A percentile compares a stretch with the other conserved stretches of the same genome.
phyloP scores from a whole-genome alignment of 352 stramenopile species.

The Globisporangium radiosum region DNA sequence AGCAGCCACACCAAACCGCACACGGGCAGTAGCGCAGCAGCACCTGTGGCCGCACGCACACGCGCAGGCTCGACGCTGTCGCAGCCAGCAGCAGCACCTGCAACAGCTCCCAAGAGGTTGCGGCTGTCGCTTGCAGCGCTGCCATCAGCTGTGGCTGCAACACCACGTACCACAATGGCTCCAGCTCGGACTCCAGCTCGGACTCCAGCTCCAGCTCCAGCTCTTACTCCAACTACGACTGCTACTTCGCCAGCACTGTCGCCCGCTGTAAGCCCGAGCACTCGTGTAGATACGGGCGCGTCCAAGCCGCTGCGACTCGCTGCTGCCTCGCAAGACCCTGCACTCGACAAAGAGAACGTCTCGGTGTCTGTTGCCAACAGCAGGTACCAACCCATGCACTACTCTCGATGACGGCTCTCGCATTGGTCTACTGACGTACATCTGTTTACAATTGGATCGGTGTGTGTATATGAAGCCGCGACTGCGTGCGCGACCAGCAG shows the following conservation, averaged over 20 bases:
- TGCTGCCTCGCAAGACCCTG: constrained; percentile 2
- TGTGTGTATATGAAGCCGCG: too few relatives aligned
- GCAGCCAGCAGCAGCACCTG: neutral
- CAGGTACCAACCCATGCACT: neutral
- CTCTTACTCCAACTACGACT: too few relatives aligned
- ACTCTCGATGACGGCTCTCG: too few relatives aligned
- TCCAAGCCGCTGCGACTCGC: neutral
- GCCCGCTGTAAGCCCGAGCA: too few relatives aligned
- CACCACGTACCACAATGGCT: neutral
- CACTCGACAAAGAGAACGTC: constrained; percentile 14
- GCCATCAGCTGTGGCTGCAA: neutral
- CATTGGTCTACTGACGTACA: too few relatives aligned
- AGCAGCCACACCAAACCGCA: neutral
- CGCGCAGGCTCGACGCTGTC: too few relatives aligned
- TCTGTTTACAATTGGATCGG: too few relatives aligned
- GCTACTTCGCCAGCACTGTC: too few relatives aligned
- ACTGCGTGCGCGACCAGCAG: too few relatives aligned
- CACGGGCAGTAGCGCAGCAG: neutral
- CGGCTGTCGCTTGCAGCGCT: too few relatives aligned
- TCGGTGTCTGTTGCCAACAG: neutral
- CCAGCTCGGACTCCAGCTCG: neutral
- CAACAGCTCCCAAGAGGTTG: too few relatives aligned
- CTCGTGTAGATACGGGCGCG: too few relatives aligned
- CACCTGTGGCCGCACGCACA: neutral
- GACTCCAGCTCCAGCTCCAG: neutral